Percentiles rank a stretch among this genome's conserved stretches.
Evolutionary conservation across 768 basidiomycete genomes (phyloP).

Genomic region (Phaeotremella fagi): DNA sequence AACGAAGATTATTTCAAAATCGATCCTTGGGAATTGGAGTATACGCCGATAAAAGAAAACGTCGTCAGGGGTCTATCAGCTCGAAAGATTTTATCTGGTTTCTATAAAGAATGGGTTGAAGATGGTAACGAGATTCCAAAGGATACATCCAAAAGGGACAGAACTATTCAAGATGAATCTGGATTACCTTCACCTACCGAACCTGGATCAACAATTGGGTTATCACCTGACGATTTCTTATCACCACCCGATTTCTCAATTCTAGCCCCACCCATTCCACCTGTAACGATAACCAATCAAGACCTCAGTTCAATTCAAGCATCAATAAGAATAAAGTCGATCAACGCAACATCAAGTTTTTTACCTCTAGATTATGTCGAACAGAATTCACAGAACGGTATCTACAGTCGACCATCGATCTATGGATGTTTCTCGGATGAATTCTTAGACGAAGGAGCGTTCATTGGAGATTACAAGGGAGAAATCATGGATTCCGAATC

Average conservation of each 20-base stretch:
- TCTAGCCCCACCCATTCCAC: constrained; percentile 44
- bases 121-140: constrained; percentile 23
- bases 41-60: constrained; percentile 38
- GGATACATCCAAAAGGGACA: constrained; percentile 1
- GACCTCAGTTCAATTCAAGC: constrained; percentile 20
- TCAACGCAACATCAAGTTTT: constrained; percentile 28
- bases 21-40: constrained; percentile 41
- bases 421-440: constrained; percentile 65
- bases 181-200: constrained; percentile 41
- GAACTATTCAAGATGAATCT: constrained; percentile 13
- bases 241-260: constrained; percentile 28
- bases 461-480: constrained; percentile 63
- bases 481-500: constrained; percentile 61
- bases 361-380: constrained; percentile 35
- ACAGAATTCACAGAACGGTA: constrained; percentile 19
- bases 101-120: constrained; percentile 39
- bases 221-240: constrained; percentile 27
- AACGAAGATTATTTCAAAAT: constrained; percentile 33
- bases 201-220: constrained; percentile 27
- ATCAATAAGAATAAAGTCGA: constrained; percentile 17
- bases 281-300: constrained; percentile 23
- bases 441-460: constrained; percentile 55
- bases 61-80: constrained; percentile 23
- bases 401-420: constrained; percentile 40
- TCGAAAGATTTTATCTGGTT: constrained; percentile 20